Conservation (phyloP, 2,329 filamentous ascomycete genomes). For the Kalaharituber pfeilii region DNA sequence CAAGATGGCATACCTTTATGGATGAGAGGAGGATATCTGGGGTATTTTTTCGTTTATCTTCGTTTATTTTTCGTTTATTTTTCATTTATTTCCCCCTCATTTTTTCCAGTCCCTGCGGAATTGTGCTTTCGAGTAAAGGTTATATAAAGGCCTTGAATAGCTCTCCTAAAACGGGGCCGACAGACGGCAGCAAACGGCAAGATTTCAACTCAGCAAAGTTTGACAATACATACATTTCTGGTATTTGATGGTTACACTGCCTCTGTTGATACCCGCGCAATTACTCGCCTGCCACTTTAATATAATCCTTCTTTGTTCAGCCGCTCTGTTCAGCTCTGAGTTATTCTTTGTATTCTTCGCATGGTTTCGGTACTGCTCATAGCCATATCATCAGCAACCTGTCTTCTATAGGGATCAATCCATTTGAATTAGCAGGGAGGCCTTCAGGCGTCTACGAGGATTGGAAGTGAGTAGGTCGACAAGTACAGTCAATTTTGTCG, state of each 20-base stretch:
- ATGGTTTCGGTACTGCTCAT: background rate
- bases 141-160: background rate
- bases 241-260: too few relatives aligned
- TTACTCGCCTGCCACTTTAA: constrained; percentile 14
- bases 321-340: constrained; percentile 11
- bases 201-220: too few relatives aligned
- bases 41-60: too few relatives aligned
- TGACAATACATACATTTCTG: too few relatives aligned
- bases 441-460: background rate
- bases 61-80: too few relatives aligned
- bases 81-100: too few relatives aligned
- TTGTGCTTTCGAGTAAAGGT: background rate
- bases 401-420: background rate
- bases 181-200: background rate
- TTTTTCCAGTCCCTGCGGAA: background rate
- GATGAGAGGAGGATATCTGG: background rate
- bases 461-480: too few relatives aligned
- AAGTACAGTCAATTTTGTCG: background rate
- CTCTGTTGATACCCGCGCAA: constrained; percentile 12
- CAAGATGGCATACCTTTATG: too few relatives aligned
- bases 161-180: background rate
- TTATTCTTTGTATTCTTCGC: background rate
- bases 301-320: constrained; percentile 10
- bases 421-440: background rate
- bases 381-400: background rate